Evolutionary conservation across 2,329 filamentous ascomycete genomes (phyloP), one percentile per base, ranked within the genome.

Genomic region (Trichoderma koningiopsis): DNA sequence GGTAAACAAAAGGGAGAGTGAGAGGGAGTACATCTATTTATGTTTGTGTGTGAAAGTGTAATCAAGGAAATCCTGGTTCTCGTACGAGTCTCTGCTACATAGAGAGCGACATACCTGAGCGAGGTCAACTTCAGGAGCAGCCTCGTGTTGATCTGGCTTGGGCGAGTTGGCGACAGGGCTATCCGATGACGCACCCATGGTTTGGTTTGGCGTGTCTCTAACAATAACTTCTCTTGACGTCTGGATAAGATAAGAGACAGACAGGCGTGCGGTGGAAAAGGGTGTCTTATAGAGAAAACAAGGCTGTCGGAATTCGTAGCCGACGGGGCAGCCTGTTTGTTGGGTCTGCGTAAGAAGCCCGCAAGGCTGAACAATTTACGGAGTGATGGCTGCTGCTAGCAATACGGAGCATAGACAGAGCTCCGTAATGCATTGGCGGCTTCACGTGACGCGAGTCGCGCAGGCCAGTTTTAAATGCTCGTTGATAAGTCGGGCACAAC

Each of bases 131-230:
- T 52, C 59, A 11, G 67, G 37, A 56, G 33, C 33, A 52, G 37
- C 60, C 22, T 52, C 59, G 35, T 43, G 33, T 24, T 59, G 60
- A 29, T 59, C 33, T 13, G 59, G 22, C 13, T 59, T 60, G 16
- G 37, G 22, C 22, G 68, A 60, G 24, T 43, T 33, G 22, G 53
- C 55, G 33, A 52, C 55, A 16, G 49, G 43, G 31, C 49, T 53
- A 5, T 65, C 60, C 1, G 68, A 59, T 60, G 68, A 40, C 16
- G 68, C 55, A 47, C 60, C 43, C 68, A 69, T 69, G 53, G 29
- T 43, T 43, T n/a, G 53, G 29, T 43, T 43, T 14, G 40, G 40
- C 5, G 37, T 58, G n/a, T 55, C 22, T 55, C 52, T 7, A 24
- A 16, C 22, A 24, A 13, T 35, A 3, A 2, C 24, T 7, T 19